These are phyloP conservation scores for Pseudocercospora musae DNA, from an alignment of 2,329 filamentous ascomycete genomes.

Conservation along the genomic window DNA sequence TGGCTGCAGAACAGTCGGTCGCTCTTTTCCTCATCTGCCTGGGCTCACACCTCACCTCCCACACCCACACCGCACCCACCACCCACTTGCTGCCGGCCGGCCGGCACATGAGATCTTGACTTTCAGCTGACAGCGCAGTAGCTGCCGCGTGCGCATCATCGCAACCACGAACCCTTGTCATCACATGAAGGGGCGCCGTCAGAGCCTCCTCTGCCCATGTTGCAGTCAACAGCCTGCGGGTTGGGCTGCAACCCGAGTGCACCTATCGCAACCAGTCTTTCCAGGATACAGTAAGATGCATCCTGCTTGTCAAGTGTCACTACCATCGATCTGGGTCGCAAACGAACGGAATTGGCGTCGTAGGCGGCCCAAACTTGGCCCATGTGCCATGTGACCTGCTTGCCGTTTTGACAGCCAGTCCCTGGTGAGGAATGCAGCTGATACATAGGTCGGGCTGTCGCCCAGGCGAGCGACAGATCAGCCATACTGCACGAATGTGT, in stretches of 20 bases:
- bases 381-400: not conserved
- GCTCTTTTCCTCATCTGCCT: not conserved
- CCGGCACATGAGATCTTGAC: not conserved
- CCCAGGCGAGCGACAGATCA: not conserved
- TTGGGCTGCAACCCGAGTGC: constrained; percentile 8
- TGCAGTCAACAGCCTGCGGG: constrained; percentile 1
- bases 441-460: not conserved
- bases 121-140: not conserved
- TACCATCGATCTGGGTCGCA: not conserved
- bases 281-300: constrained; percentile 13
- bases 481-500: not conserved
- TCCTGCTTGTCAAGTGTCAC: constrained; percentile 9
- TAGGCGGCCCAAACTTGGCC: not conserved
- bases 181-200: not conserved
- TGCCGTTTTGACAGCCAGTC: constrained; percentile 3
- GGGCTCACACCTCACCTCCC: not conserved
- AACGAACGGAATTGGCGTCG: not conserved
- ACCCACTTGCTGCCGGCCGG: too few species aligned
- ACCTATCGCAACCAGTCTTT: constrained; percentile 8
- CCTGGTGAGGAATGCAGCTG: not conserved
- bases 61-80: too few species aligned
- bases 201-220: not conserved
- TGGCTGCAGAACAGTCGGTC: not conserved
- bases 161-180: not conserved
- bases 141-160: not conserved